Conservation (phyloP, 2,329 filamentous ascomycete species). For the Botrytis sinoallii region DNA sequence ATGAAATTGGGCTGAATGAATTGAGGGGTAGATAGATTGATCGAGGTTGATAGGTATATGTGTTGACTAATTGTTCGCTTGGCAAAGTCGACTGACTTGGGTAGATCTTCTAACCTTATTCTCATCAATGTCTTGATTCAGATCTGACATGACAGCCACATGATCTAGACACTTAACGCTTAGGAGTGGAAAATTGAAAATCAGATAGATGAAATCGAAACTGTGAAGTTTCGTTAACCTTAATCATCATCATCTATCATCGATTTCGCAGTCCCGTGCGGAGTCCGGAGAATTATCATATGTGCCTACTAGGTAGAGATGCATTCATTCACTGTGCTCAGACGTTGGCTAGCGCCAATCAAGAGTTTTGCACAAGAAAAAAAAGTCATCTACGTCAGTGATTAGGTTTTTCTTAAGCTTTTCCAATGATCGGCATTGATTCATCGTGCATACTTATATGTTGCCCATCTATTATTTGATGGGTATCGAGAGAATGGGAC, state of each 20-base stretch:
- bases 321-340: neutral
- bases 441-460: neutral
- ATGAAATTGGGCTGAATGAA: neutral
- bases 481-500: neutral
- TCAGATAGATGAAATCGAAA: neutral
- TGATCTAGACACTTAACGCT: neutral
- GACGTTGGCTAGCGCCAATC: neutral
- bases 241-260: neutral
- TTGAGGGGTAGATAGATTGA: neutral
- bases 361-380: neutral
- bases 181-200: neutral
- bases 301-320: neutral
- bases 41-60: neutral
- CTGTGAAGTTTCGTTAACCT: too few relatives aligned
- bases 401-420: neutral
- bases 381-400: constrained; percentile 16
- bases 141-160: neutral
- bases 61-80: neutral
- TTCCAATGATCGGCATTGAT: neutral
- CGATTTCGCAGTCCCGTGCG: neutral
- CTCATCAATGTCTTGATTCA: neutral
- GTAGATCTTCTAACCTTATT: neutral
- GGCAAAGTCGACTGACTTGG: neutral
- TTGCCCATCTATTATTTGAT: neutral
- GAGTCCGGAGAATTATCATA: neutral